These are phyloP conservation scores for Paraphoma chrysanthemicola DNA, from an alignment of 2,329 filamentous ascomycete species.

Conservation along the genomic window DNA sequence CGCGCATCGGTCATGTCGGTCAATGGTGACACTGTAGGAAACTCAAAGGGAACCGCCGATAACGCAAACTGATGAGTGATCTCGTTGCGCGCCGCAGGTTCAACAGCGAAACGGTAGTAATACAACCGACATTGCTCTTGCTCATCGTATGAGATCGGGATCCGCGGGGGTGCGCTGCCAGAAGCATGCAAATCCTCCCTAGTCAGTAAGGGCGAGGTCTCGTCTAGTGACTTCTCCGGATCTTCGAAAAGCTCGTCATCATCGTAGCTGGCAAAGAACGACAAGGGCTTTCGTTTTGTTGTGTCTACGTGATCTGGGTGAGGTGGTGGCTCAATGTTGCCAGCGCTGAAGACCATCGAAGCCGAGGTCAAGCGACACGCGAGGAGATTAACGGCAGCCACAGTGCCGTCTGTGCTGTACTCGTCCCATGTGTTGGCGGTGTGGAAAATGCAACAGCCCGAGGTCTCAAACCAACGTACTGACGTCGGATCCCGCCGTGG, in stretches of 20 bases:
- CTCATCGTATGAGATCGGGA: slow-evolving; percentile 51
- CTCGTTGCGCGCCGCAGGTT: slow-evolving; percentile 31
- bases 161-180: slow-evolving; percentile 9
- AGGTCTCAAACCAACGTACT: slow-evolving; percentile 72
- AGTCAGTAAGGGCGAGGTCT: slow-evolving; percentile 29
- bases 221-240: slow-evolving; percentile 32
- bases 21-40: slow-evolving; percentile 65
- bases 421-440: slow-evolving; percentile 75
- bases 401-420: slow-evolving; percentile 34
- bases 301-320: slow-evolving; percentile 21
- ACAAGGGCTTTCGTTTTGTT: slow-evolving; percentile 43
- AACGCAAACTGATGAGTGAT: slow-evolving; percentile 71
- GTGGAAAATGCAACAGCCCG: slow-evolving; percentile 73
- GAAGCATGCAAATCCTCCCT: background rate
- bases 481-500: slow-evolving; percentile 64
- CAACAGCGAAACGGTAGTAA: slow-evolving; percentile 69
- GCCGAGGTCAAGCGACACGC: slow-evolving; percentile 72
- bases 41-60: slow-evolving; percentile 71
- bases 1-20: slow-evolving; percentile 63
- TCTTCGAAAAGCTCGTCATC: slow-evolving; percentile 34
- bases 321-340: slow-evolving; percentile 65
- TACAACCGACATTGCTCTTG: slow-evolving; percentile 74
- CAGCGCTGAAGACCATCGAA: slow-evolving; percentile 69
- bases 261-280: slow-evolving; percentile 57
- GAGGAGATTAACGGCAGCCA: slow-evolving; percentile 65